Conservation (phyloP, 192 early-diverging fungal species). For the Umbelopsis sp. region DNA sequence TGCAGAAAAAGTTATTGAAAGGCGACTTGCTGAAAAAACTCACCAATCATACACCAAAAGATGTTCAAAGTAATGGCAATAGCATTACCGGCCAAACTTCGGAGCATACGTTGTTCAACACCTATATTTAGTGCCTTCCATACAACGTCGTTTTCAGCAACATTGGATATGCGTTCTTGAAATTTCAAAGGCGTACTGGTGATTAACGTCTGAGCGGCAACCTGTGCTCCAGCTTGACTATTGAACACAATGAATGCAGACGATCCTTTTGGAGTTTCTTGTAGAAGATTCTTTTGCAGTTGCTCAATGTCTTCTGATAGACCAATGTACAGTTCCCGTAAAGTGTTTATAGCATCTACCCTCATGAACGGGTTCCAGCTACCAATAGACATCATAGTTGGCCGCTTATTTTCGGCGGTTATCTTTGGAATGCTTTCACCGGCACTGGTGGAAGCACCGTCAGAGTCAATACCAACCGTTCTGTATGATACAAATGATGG, state of each 20-base stretch:
- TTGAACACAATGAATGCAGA: slow-evolving; percentile 80
- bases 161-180: slow-evolving; percentile 53
- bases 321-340: neutral
- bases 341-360: slow-evolving; percentile 7
- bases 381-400: slow-evolving; percentile 36
- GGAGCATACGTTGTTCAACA: slow-evolving; percentile 46
- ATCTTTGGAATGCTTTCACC: slow-evolving; percentile 30
- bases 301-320: slow-evolving; percentile 48
- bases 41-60: slow-evolving; percentile 64
- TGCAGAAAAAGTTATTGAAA: neutral
- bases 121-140: slow-evolving; percentile 69
- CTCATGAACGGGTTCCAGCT: slow-evolving; percentile 9
- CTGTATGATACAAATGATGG: neutral
- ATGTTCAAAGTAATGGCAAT: slow-evolving; percentile 55
- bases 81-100: slow-evolving; percentile 49
- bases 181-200: slow-evolving; percentile 59
- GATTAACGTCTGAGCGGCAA: slow-evolving; percentile 63
- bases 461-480: neutral
- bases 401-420: slow-evolving; percentile 34
- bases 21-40: slow-evolving; percentile 26
- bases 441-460: neutral
- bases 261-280: slow-evolving; percentile 11
- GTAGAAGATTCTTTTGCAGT: slow-evolving; percentile 15
- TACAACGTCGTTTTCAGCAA: slow-evolving; percentile 68
- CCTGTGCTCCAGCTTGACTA: slow-evolving; percentile 66